Evolutionary conservation across 495 filamentous ascomycete genomes (phyloP).

Genomic region (Aspergillus baeticus): DNA sequence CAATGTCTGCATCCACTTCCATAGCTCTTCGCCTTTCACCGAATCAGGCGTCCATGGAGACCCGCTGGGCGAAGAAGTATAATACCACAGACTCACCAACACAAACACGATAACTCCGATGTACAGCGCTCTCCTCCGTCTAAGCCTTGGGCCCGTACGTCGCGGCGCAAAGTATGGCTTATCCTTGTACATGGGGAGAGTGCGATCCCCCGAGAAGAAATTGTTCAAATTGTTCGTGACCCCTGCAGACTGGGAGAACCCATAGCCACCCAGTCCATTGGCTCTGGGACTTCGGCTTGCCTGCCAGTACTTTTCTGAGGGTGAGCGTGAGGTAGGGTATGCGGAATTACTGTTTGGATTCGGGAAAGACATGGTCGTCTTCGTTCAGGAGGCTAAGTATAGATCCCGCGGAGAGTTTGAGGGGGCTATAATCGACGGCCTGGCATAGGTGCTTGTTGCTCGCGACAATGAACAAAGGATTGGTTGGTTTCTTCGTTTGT

Average conservation of each 20-base stretch:
- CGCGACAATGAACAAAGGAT: no score
- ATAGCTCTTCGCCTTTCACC: conserved; percentile 36
- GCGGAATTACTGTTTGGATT: conserved; percentile 65
- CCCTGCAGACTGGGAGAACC: conserved; percentile 33
- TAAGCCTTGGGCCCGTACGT: conserved; percentile 37
- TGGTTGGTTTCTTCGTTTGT: background rate
- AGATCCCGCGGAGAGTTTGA: background rate
- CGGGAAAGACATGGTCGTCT: conserved; percentile 26
- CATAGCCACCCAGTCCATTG: conserved; percentile 37
- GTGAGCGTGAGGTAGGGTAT: conserved; percentile 63
- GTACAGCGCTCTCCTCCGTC: conserved; percentile 30
- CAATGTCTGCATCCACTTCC: conserved; percentile 41
- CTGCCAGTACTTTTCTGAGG: conserved; percentile 69
- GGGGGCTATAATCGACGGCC: background rate
- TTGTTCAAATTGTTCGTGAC: conserved; percentile 46
- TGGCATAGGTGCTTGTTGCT: conserved; percentile 7
- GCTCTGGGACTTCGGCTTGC: conserved; percentile 45
- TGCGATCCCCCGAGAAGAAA: conserved; percentile 55
- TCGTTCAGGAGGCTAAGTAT: background rate
- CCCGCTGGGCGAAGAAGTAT: conserved; percentile 56
- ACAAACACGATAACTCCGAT: conserved; percentile 27
- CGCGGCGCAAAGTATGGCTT: conserved; percentile 72
- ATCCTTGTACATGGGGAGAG: conserved; percentile 97
- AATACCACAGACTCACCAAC: conserved; percentile 50
- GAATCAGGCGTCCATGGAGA: conserved; percentile 17